Evolutionary conservation across 2,329 filamentous ascomycete species (phyloP), one percentile per base, ranked within the genome.

Genomic region (Clonostachys byssicola): DNA sequence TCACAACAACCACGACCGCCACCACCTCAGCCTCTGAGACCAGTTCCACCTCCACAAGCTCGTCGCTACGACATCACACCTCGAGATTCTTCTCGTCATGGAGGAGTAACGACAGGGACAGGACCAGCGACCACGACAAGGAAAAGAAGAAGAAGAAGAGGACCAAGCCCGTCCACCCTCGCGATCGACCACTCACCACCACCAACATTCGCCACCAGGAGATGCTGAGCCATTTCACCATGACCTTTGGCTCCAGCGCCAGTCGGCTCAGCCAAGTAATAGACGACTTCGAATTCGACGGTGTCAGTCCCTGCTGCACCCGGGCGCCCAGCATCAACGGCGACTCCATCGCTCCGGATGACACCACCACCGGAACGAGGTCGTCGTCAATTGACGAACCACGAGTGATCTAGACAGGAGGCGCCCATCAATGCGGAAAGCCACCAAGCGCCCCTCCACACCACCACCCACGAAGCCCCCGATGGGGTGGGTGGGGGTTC

Each of bases 151-250:
- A 60, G 49, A 60, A 61, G n/a, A 56, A 58, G 44, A 61, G 59
- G 50, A 49, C 53, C 40, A 59, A 57, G 47, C 45, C 44, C 50
- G 52, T 59, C 16, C 71, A 75, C 54, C 71, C 72, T 7, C 68
- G 69, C 60, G 70, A 74, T 58, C 63, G 67, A 53, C 70, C 70
- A 23, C 61, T 74, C 44, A 74, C 69, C 9, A 62, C 66, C 47
- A 63, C 70, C 45, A 75, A 75, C 57, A 61, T 74, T 16, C 62
- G 64, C 47, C 69, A 76, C 54, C 73, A 74, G 55, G 68, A 74
- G 60, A 64, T 72, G 58, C 63, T 77, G 36, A 64, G 64, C 49
- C 59, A 67, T 47, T 77, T 73, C 61, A 69, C 63, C 47, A 68
- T 73, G 57, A 70, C 65, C 12, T 77, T 77, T 52, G 74, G 74